These are phyloP conservation scores for Dipteronia sinensis DNA, from an alignment of 345 rosid species.

Conservation along the genomic window DNA sequence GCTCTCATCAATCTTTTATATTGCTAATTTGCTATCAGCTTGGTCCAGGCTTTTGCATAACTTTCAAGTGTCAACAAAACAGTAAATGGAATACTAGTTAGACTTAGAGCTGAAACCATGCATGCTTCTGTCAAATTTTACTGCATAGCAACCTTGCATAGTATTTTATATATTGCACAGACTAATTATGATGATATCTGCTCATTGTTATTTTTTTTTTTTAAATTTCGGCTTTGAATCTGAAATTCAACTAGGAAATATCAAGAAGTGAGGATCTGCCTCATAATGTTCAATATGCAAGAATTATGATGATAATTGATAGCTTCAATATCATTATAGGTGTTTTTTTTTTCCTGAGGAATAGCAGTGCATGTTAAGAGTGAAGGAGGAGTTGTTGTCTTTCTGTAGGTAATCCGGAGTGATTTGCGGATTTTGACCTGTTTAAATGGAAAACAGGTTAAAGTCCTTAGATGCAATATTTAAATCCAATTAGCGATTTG, in stretches of 20 bases:
- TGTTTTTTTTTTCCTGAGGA: background rate
- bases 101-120: background rate
- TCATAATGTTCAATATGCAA: background rate
- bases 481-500: background rate
- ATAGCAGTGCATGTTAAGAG: background rate
- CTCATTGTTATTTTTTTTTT: background rate
- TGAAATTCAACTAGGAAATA: background rate
- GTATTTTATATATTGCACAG: background rate
- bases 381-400: background rate
- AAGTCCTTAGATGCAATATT: background rate
- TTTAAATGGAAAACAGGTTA: background rate
- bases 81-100: background rate
- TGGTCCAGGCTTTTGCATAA: constrained; percentile 1
- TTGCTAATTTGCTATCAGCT: background rate
- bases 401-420: background rate
- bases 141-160: background rate
- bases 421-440: background rate
- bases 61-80: background rate
- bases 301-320: background rate
- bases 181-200: background rate
- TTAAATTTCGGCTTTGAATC: constrained; percentile 4
- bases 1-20: constrained; percentile 25
- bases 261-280: background rate
- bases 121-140: background rate
- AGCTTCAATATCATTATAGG: background rate